Base-by-base conservation (phyloP, 2,329 filamentous ascomycete genomes). In the Fusarium liriodendri region DNA sequence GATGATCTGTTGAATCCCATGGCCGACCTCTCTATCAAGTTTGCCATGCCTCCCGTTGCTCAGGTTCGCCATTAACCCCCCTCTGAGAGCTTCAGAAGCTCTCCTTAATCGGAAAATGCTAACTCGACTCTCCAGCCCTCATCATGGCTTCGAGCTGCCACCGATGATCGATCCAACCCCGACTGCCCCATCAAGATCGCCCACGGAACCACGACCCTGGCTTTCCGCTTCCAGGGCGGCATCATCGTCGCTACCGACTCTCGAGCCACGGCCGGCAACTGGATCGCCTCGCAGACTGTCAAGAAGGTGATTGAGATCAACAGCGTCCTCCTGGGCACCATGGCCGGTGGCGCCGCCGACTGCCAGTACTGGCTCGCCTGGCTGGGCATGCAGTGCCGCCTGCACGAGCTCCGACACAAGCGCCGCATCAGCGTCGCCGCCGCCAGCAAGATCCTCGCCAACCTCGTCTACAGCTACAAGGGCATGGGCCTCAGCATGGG, bases 271-370 rank as follows among this genome's bases (percentile, higher is more conserved):
- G 96, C 97, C 33, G 97, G 97, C 80, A 97, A 97, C 90, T 99
- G 97, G 97, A 99, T 99, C 85, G 97, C 97, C 76, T 97, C 94
- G 86, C 97, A 99, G 89, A 99, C 97, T 63, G 97, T 99, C 82
- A 99, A 99, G 92, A 99, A 99, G 90, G 97, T 99, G 78, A 98
- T 99, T 82, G 95, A 98, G 89, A 98, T 98, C 89, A 98, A 98
- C 88, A 94, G 89, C 85, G 93, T 93, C 84, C 89, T 99, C 85
- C 87, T 99, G 80, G 97, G 97, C 76, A 99, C 97, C 78, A 98
- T 99, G 96, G 97, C 97, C 73, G 97, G 97, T 84, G 97, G 97
- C 86, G 97, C 97, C 81, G 97, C 97, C 84, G 97, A 99, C 86
- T 99, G 97, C 86, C 97, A 98, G 91, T 98, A 98, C 90, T 99